phyloP scores from a whole-genome alignment of 495 filamentous ascomycete species.

The Penicillium arizonense region DNA sequence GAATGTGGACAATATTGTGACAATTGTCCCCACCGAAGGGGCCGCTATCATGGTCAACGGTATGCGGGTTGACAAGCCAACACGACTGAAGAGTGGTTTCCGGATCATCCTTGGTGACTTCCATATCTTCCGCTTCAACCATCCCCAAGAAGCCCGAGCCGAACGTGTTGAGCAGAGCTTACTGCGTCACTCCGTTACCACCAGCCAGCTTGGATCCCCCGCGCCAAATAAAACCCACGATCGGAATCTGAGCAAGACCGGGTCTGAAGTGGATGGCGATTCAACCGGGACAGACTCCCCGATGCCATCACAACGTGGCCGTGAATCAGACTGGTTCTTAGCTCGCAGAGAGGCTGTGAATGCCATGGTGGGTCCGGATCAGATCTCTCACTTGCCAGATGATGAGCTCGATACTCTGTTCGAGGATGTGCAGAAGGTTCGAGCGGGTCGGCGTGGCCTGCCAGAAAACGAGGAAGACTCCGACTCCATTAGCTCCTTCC shows the following conservation, averaged over 20 bases:
- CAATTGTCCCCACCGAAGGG: constrained; percentile 80
- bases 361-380: constrained; percentile 87
- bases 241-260: constrained; percentile 69
- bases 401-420: constrained; percentile 94
- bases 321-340: constrained; percentile 95
- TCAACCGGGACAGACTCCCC: constrained; percentile 79
- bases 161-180: constrained; percentile 89
- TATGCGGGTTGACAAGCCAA: constrained; percentile 77
- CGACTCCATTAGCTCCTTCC: constrained; percentile 86
- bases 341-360: constrained; percentile 88
- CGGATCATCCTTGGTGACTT: constrained; percentile 97
- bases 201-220: constrained; percentile 73
- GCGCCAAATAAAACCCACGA: constrained; percentile 72
- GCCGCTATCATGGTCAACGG: constrained; percentile 99
- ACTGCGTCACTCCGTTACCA: constrained; percentile 83
- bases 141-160: constrained; percentile 91
- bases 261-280: constrained; percentile 66
- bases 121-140: constrained; percentile 98
- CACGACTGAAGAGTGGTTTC: constrained; percentile 83
- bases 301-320: constrained; percentile 60
- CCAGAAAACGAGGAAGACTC: constrained; percentile 79
- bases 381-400: constrained; percentile 83
- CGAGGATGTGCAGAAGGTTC: constrained; percentile 87
- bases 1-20: constrained; percentile 86
- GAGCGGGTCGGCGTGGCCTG: constrained; percentile 74